Evolutionary conservation across 148 eudicot genomes (phyloP), one percentile per base, ranked within the genome.

Genomic region (Silene uniflora): DNA sequence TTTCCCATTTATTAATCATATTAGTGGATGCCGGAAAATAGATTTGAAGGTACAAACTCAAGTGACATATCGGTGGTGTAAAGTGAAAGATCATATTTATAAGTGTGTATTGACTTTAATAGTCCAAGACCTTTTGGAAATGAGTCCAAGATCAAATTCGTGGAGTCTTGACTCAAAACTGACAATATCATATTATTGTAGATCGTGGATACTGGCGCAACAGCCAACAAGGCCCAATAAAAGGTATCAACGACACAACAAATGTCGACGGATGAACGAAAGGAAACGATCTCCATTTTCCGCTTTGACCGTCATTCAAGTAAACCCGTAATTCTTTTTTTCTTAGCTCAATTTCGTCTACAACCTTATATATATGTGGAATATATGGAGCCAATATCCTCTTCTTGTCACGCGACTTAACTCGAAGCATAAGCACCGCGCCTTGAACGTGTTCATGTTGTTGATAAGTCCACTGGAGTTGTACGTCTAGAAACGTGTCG

Each of bases 181-280:
- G 29, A 27, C 29, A 27, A 27, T 27, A 27, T 27, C 29, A 27
- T 27, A 27, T 27, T 27, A 27, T 27, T 27, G 2, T 27, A 27
- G 29, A 32, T 32, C 35, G 35, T 32, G 35, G 35, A 32, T 32
- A 32, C 35, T 0, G 35, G 5, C 35, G 35, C 35, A 32, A 32
- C 5, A 32, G 5, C 5, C 35, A 32, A 32, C 5, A 32, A 32
- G 35, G 35, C 4, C 35, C 35, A 32, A 32, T 5, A 32, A 32
- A 32, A 32, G 35, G 35, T 32, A 32, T 32, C 5, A 32, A 32
- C 4, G 4, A n/a, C n/a, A n/a, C n/a, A n/a, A n/a, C 95, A 35
- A 90, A 78, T 6, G 88, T 81, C n/a, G 95, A 81, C 9, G 95
- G 95, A 78, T 88, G 88, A 21, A 78, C 77, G 69, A 90, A 83